phyloP scores from a whole-genome alignment of 768 basidiomycete species.

The Lyophyllum decastes region DNA sequence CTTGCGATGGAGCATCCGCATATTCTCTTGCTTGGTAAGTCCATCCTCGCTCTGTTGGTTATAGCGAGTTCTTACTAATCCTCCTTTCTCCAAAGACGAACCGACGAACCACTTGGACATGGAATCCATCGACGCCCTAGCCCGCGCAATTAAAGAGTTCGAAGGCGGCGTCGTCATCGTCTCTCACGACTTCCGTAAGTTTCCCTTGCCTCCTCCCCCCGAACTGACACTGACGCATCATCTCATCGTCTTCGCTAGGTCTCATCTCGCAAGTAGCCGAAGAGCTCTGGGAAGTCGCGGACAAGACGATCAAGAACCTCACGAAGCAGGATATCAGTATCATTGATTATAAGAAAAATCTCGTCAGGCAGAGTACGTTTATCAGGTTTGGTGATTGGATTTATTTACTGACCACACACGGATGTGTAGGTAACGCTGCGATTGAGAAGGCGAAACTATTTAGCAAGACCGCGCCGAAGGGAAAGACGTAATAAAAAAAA shows the following conservation, averaged over 20 bases:
- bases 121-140: conserved; percentile 97
- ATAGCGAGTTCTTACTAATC: background rate
- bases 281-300: conserved; percentile 98
- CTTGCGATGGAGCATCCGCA: conserved; percentile 98
- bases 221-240: background rate
- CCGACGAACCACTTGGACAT: conserved; percentile 98
- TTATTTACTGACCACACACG: conserved; percentile 12
- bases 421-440: conserved; percentile 67
- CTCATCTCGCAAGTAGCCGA: conserved; percentile 98
- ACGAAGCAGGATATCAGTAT: conserved; percentile 91
- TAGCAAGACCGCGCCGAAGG: conserved; percentile 77
- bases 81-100: conserved; percentile 74
- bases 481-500: conserved; percentile 49
- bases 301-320: conserved; percentile 90
- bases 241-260: conserved; percentile 43
- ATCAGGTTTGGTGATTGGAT: too few relatives aligned
- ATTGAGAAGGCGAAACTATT: conserved; percentile 95
- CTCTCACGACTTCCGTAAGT: conserved; percentile 97
- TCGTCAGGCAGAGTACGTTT: conserved; percentile 76
- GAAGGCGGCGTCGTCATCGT: conserved; percentile 99
- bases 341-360: conserved; percentile 88
- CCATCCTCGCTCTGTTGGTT: background rate
- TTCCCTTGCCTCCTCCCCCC: background rate
- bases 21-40: conserved; percentile 79
- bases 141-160: conserved; percentile 93